Percentiles rank a stretch among this genome's conserved stretches.
Conservation (phyloP, 768 basidiomycete species). For the Mycena capillaripes region DNA sequence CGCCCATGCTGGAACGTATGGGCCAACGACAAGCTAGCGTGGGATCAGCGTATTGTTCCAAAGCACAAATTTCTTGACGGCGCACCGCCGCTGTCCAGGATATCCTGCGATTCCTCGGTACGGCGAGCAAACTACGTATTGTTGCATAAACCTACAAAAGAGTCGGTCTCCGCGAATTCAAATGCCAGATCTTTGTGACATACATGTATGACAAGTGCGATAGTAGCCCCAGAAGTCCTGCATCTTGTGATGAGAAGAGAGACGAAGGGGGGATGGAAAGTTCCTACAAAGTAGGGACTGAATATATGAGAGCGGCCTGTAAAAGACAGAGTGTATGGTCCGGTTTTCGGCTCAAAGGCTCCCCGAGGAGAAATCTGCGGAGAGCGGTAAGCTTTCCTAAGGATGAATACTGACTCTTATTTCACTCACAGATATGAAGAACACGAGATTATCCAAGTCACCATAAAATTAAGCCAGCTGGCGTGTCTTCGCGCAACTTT, state of each 20-base stretch:
- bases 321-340: slow-evolving; percentile 35
- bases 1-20: slow-evolving; percentile 33
- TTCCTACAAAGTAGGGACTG: slow-evolving; percentile 35
- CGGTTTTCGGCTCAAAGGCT: slow-evolving; percentile 22
- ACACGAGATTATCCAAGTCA: slow-evolving; percentile 40
- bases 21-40: slow-evolving; percentile 28
- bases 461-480: slow-evolving; percentile 42
- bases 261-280: background rate
- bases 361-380: slow-evolving; percentile 32
- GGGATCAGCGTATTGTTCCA: background rate
- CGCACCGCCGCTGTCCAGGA: slow-evolving; percentile 23
- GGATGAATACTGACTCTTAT: background rate
- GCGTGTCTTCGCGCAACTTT: slow-evolving; percentile 32
- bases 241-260: background rate
- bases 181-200: background rate
- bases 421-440: slow-evolving; percentile 37
- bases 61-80: background rate
- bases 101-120: background rate
- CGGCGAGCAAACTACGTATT: slow-evolving; percentile 19
- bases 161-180: no score
- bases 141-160: slow-evolving; percentile 29
- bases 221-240: slow-evolving; percentile 38
- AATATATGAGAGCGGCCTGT: slow-evolving; percentile 37
- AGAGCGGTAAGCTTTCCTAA: background rate
- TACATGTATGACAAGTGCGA: slow-evolving; percentile 40